A percentile compares a stretch with the other conserved stretches of the same genome.
These are phyloP conservation scores for Gleditsia sinensis DNA, from an alignment of 306 rosid species.

Conservation along the genomic window DNA sequence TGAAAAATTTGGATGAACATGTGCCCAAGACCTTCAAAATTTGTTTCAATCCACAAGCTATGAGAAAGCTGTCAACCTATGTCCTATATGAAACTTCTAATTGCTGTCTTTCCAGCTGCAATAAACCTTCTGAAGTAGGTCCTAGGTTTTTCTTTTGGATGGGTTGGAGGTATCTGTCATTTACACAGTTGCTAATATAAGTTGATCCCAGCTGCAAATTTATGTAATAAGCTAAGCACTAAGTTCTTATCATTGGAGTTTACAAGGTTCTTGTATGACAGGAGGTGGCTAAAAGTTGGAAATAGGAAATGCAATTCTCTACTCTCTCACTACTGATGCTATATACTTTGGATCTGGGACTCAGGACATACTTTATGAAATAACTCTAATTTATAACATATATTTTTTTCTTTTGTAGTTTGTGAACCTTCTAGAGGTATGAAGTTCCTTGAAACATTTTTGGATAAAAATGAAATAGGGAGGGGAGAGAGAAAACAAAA, in stretches of 20 bases:
- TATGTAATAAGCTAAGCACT: neutral
- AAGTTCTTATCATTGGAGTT: neutral
- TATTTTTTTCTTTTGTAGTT: too few relatives aligned
- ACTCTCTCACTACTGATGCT: neutral
- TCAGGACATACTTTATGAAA: too few relatives aligned
- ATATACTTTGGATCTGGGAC: too few relatives aligned
- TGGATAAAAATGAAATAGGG: neutral
- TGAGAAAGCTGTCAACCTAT: neutral
- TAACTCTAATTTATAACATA: too few relatives aligned
- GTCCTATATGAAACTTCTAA: neutral
- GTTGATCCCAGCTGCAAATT: neutral
- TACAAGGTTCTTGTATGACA: neutral
- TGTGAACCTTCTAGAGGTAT: too few relatives aligned
- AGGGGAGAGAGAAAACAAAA: neutral
- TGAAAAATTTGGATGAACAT: slow-evolving; percentile 5
- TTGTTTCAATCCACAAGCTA: neutral
- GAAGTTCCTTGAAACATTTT: too few relatives aligned
- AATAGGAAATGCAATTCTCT: neutral
- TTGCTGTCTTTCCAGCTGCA: slow-evolving; percentile 17
- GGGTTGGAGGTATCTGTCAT: neutral
- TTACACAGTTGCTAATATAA: neutral
- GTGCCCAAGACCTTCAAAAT: neutral
- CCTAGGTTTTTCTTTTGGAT: neutral
- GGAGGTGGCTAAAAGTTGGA: neutral
- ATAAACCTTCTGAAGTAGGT: neutral